phyloP scores from a whole-genome alignment of 495 filamentous ascomycete genomes.

The Lepidopterella palustris region DNA sequence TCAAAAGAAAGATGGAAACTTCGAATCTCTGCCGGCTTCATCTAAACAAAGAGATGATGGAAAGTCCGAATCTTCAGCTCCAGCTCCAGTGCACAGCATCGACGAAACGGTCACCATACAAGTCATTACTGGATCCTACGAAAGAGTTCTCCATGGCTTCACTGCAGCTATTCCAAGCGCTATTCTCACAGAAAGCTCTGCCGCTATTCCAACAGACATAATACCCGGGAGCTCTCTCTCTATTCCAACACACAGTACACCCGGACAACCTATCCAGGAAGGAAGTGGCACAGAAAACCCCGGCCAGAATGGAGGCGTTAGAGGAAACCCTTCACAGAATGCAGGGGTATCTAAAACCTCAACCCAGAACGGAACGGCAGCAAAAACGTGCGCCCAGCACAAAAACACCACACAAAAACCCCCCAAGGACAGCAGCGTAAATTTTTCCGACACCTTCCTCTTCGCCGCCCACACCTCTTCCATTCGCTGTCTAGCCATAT shows the following conservation, averaged over 20 bases:
- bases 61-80: background rate
- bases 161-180: conserved; percentile 56
- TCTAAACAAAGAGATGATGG: too few relatives aligned
- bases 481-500: conserved; percentile 84
- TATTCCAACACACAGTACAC: background rate
- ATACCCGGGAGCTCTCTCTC: too few relatives aligned
- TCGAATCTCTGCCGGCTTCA: too few relatives aligned
- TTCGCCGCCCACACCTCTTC: conserved; percentile 89
- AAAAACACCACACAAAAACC: background rate
- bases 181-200: background rate
- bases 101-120: conserved; percentile 53
- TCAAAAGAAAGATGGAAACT: conserved; percentile 29
- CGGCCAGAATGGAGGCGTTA: too few relatives aligned
- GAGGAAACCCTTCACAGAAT: too few relatives aligned
- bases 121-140: conserved; percentile 90
- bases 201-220: background rate
- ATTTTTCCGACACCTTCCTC: conserved; percentile 90
- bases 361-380: background rate
- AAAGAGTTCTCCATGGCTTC: conserved; percentile 86
- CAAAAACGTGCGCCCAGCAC: background rate
- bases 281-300: too few relatives aligned
- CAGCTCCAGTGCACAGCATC: background rate
- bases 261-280: background rate
- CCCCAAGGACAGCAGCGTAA: conserved; percentile 28
- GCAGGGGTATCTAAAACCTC: too few relatives aligned